Evolutionary conservation across 2,329 filamentous ascomycete genomes (phyloP).

Genomic region (Scedosporium apiospermum): DNA sequence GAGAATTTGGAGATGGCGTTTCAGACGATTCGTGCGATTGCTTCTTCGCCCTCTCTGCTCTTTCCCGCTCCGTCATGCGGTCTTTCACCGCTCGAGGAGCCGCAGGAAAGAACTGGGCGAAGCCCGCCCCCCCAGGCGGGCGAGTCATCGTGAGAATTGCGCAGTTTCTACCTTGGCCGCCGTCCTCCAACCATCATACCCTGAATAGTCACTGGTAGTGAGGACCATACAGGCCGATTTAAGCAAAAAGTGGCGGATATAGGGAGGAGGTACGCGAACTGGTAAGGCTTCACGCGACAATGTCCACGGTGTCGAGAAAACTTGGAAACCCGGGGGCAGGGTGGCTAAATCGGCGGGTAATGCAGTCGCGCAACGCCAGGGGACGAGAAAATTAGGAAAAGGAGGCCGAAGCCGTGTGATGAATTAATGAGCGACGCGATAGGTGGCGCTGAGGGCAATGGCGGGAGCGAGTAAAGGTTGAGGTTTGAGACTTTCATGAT

Average conservation of each 20-base stretch:
- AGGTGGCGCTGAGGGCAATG: neutral
- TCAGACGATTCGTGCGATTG: conserved; percentile 17
- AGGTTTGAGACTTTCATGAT: conserved; percentile 13
- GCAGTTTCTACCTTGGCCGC: conserved; percentile 41
- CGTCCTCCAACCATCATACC: conserved; percentile 49
- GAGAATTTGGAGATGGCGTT: conserved; percentile 6
- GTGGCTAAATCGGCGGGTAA: conserved; percentile 1
- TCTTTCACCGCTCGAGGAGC: conserved; percentile 58
- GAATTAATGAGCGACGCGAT: conserved; percentile 10
- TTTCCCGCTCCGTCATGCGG: conserved; percentile 52
- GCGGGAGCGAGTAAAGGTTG: conserved; percentile 4
- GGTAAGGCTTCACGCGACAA: conserved; percentile 30
- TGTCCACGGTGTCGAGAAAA: conserved; percentile 10
- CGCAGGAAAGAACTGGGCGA: conserved; percentile 79
- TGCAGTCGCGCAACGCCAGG: conserved; percentile 1
- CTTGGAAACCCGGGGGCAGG: neutral
- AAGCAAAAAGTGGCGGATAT: neutral
- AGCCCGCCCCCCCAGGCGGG: conserved; percentile 62
- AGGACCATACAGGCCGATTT: conserved; percentile 9
- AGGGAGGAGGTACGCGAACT: conserved; percentile 2
- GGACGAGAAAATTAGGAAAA: neutral
- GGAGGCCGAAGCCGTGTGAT: conserved; percentile 1
- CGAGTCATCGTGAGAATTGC: conserved; percentile 61
- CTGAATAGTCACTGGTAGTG: conserved; percentile 17
- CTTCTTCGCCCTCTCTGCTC: conserved; percentile 41